Evolutionary conservation across 257 asterid species (phyloP).

Genomic region (Jacaranda mimosifolia): DNA sequence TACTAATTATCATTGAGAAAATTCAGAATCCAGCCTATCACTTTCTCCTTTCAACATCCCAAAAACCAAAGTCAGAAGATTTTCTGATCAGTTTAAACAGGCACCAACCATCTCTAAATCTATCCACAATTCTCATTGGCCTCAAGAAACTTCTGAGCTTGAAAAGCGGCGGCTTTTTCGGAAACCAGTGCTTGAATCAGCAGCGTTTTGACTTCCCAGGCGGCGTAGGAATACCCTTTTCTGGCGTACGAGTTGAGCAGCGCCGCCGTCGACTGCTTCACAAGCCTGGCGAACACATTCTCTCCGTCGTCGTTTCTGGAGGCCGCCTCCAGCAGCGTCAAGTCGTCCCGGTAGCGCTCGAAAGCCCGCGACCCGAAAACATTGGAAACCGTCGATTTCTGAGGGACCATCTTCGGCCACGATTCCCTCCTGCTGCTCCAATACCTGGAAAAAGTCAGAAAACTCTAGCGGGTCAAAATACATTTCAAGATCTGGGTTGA

Average conservation of each 20-base stretch:
- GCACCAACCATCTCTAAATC: background rate
- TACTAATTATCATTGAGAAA: background rate
- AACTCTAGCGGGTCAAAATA: background rate
- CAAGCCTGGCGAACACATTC: slow-evolving; percentile 54
- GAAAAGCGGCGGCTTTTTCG: slow-evolving; percentile 64
- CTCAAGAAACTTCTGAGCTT: slow-evolving; percentile 58
- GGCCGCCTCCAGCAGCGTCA: slow-evolving; percentile 78
- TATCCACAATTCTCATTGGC: slow-evolving; percentile 73
- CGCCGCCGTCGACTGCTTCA: slow-evolving; percentile 88
- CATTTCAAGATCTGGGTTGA: slow-evolving; percentile 23
- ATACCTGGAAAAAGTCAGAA: slow-evolving; percentile 47
- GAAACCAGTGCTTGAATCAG: slow-evolving; percentile 79
- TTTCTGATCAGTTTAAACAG: background rate
- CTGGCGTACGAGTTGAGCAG: slow-evolving; percentile 83
- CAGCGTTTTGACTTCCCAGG: slow-evolving; percentile 92
- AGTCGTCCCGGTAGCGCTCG: slow-evolving; percentile 70
- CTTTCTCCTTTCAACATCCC: background rate
- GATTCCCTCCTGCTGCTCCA: slow-evolving; percentile 85
- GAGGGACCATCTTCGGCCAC: slow-evolving; percentile 93
- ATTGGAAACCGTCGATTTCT: slow-evolving; percentile 69
- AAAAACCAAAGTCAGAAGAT: background rate
- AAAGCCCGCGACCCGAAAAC: slow-evolving; percentile 81
- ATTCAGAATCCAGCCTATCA: slow-evolving; percentile 20
- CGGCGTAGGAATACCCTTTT: slow-evolving; percentile 70
- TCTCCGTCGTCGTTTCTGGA: slow-evolving; percentile 55